Base-by-base conservation (phyloP, 2,329 filamentous ascomycete genomes). In the Aspergillus hortae region DNA sequence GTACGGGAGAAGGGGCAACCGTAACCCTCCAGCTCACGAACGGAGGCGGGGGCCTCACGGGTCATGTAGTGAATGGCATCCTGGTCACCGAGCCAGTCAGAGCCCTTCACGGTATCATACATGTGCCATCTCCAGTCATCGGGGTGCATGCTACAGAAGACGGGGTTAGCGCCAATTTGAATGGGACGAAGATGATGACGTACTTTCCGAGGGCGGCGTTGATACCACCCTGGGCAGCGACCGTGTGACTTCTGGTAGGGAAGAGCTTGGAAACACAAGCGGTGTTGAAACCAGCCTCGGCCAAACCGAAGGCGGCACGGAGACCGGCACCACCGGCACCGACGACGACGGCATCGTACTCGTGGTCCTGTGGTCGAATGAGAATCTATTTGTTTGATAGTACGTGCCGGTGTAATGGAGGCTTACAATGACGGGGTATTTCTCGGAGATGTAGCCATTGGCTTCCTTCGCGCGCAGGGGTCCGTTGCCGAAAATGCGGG, bases 51-150 rank as follows among this genome's bases (percentile, higher is more conserved):
- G 56, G 92, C 92, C 78, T 96, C 92, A 68, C 91, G 84, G 67
- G 92, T 96, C 92, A 96, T 96, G 80, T 96, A 96, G 78, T 96
- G 92, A 70, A 96, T 96, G 60, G 92, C 92, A 72, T 96, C 92
- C 77, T 96, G 92, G 75, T 96, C 92, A 74, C 92, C 92, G 47
- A 96, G 84, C 92, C 92, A 96, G 80, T 96, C 92, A 61, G 90
- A 95, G 61, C 92, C 92, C 81, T 96, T 96, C 71, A 96, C 92
- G 41, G 92, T 96, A 74, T 96, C 92, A 80, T 96, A 96, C 92
- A 96, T 96, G 78, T 96, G 92, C 92, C 92, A 96, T 80, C 91
- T 86, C 92, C 92, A 96, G 78, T 96, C 91, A 68, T 96, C 92
- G 80, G 92, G 85, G 81, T 96, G 91, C 92, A 96, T 96, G 79